These are phyloP conservation scores for Neoscytalidium dimidiatum DNA, from an alignment of 2,329 filamentous ascomycete genomes.

Conservation along the genomic window DNA sequence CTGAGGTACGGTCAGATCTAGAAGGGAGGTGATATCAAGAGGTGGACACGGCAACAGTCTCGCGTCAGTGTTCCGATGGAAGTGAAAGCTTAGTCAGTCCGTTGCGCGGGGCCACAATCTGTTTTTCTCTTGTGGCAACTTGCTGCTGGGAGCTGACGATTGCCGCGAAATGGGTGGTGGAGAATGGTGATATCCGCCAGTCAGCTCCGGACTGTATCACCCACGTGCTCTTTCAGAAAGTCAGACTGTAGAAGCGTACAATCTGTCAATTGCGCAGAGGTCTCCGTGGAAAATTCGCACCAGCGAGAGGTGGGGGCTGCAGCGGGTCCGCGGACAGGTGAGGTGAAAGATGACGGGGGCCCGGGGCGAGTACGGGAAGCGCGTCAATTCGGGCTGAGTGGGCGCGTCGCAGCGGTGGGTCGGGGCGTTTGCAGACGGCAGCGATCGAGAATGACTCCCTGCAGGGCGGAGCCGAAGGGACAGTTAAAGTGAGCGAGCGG, in stretches of 20 bases:
- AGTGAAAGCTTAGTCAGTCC: too few species aligned
- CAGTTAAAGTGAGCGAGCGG: neutral
- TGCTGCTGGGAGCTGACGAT: neutral
- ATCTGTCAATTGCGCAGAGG: neutral
- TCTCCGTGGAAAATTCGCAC: neutral
- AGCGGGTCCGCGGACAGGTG: neutral
- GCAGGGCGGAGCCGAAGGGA: constrained; percentile 13
- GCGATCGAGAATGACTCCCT: neutral
- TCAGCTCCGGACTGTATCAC: neutral
- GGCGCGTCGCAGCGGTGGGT: neutral
- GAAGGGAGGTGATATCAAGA: neutral
- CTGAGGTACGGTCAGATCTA: too few species aligned
- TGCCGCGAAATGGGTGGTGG: neutral
- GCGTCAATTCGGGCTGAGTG: neutral
- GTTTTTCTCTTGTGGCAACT: neutral
- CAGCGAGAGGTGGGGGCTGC: neutral
- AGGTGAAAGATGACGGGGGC: neutral
- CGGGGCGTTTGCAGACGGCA: constrained; percentile 3
- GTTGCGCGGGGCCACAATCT: neutral
- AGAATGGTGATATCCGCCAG: neutral
- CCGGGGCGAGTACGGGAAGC: too few species aligned
- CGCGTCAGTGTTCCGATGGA: too few species aligned
- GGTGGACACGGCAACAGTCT: neutral
- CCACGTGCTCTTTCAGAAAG: neutral
- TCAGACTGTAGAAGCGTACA: neutral